phyloP scores from a whole-genome alignment of 2,329 filamentous ascomycete species.

The Scorias spongiosa region DNA sequence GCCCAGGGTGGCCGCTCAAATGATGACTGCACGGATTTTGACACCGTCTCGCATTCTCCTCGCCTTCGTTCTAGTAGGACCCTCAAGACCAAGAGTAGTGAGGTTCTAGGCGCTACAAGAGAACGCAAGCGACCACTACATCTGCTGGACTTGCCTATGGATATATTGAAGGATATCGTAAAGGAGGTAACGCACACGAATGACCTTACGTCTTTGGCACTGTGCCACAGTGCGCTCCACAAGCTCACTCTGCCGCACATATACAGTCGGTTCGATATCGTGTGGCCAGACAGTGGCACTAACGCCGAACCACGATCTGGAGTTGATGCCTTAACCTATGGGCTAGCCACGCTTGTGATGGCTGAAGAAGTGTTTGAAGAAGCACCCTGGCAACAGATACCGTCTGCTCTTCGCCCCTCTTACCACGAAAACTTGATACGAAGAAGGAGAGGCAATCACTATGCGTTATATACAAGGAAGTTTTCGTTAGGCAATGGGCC shows the following conservation, averaged over 20 bases:
- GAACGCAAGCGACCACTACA: slow-evolving; percentile 42
- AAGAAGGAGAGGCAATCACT: slow-evolving; percentile 52
- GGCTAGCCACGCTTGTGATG: slow-evolving; percentile 64
- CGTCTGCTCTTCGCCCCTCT: slow-evolving; percentile 11
- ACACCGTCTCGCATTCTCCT: slow-evolving; percentile 2
- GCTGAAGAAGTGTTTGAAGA: slow-evolving; percentile 48
- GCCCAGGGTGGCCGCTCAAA: too few relatives aligned
- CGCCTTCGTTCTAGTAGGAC: slow-evolving; percentile 25
- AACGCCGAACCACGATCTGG: slow-evolving; percentile 51
- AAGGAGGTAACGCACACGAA: slow-evolving; percentile 72
- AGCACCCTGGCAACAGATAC: slow-evolving; percentile 25
- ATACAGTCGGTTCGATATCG: slow-evolving; percentile 75
- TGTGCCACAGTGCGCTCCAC: slow-evolving; percentile 66
- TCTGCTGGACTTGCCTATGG: slow-evolving; percentile 61
- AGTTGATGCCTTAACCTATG: slow-evolving; percentile 72
- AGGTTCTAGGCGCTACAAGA: slow-evolving; percentile 16
- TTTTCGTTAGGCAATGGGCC: slow-evolving; percentile 78
- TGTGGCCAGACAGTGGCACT: slow-evolving; percentile 62
- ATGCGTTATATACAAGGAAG: slow-evolving; percentile 63
- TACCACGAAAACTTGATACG: slow-evolving; percentile 15
- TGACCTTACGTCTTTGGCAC: slow-evolving; percentile 61
- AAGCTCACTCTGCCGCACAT: slow-evolving; percentile 61
- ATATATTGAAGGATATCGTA: slow-evolving; percentile 63
- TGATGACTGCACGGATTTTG: not conserved
- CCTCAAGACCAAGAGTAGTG: slow-evolving; percentile 34